Base-by-base conservation (phyloP, 176 grass and related monocot species). In the Oryza nivara region DNA sequence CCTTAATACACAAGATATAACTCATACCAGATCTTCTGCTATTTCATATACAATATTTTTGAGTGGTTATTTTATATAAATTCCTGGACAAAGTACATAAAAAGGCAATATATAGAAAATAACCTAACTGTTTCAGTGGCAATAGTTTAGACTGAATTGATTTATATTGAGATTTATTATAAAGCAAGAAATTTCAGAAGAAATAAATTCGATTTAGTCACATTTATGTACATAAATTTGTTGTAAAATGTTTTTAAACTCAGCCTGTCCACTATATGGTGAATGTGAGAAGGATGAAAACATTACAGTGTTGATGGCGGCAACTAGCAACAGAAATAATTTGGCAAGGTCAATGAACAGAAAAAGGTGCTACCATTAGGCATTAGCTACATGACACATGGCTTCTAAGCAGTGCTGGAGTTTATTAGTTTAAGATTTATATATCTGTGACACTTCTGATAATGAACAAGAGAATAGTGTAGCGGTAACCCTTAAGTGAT, bases 341-440 rank as follows among this genome's bases (percentile, higher is more conserved):
- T 73, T 44, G 30, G 38, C 38, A n/a, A 63, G 10, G 32, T 75
- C 48, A 70, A 49, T 60, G 35, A 6, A 36, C 47, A 44, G 17
- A 0, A 68, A 47, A 38, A 34, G 23, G 48, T 61, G 35, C 25
- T 48, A 66, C 32, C 2, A 73, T 12, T 73, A 44, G 38, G 32
- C 2, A 73, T 12, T 73, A 54, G 38, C 35, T 67, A 60, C 32
- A 67, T 13, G 38, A 67, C 79, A 20, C 13, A 38, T 80, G 82
- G 20, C 36, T 34, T 70, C n/a, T 2, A 80, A 63, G 14, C n/a
- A 76, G 80, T 85, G 77, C 10, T 75, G 16, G 46, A 84, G 67
- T 73, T 44, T 58, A 79, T 22, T 67, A 44, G 25, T 68, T 79
- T 68, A 16, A 80, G 30, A 32, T 67, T 67, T 58, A 34, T 66